Conservation (phyloP, 768 basidiomycete genomes). For the Myochromella boudieri region DNA sequence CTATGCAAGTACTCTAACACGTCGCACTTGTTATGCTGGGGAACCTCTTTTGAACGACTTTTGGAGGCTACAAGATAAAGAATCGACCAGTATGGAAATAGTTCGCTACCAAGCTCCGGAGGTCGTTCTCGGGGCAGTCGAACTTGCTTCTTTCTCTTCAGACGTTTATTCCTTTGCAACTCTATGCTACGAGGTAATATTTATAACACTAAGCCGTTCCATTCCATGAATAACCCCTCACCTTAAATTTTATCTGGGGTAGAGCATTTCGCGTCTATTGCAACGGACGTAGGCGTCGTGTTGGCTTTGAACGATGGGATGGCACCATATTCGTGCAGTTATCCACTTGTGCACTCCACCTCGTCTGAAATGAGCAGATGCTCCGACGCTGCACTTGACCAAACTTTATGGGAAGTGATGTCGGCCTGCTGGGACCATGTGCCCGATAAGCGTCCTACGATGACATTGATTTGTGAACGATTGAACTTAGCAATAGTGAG, state of each 20-base stretch:
- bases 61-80: neutral
- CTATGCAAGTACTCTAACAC: no score
- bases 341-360: no score
- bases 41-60: slow-evolving; percentile 7
- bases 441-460: slow-evolving; percentile 2
- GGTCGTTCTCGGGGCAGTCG: neutral
- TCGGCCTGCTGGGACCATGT: slow-evolving; percentile 3
- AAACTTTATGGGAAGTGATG: slow-evolving; percentile 7
- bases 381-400: neutral
- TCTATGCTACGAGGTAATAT: no score
- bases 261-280: neutral
- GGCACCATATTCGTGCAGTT: neutral
- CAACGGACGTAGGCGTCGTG: slow-evolving; percentile 1
- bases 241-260: slow-evolving; percentile 1
- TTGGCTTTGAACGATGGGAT: slow-evolving; percentile 1
- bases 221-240: neutral
- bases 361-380: no score
- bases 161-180: slow-evolving; percentile 7
- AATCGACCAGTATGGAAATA: neutral
- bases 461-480: neutral
- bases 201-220: neutral
- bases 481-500: neutral
- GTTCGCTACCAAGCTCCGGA: slow-evolving; percentile 6
- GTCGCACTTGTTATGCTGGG: no score
- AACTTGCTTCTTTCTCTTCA: neutral